Conservation (phyloP, 768 basidiomycete genomes). For the Lactarius indigo region DNA sequence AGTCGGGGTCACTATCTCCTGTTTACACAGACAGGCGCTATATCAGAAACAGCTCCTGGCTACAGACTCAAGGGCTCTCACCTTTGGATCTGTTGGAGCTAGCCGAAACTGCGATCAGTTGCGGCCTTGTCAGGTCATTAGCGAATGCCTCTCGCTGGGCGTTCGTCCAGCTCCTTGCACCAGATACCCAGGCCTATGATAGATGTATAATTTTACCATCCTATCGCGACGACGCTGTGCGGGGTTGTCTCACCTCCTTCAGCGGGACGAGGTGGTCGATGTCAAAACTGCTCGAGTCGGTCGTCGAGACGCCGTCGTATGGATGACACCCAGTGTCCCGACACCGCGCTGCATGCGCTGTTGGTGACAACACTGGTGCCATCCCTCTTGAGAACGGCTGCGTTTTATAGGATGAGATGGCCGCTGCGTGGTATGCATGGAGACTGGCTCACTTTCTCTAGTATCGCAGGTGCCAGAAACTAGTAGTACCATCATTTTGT, state of each 20-base stretch:
- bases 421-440: not conserved
- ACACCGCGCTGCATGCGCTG: constrained; percentile 41
- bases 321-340: constrained; percentile 50
- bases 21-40: not conserved
- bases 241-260: constrained; percentile 39
- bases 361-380: constrained; percentile 39
- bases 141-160: constrained; percentile 50
- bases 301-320: constrained; percentile 47
- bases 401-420: not conserved
- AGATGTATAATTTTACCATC: not conserved
- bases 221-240: not conserved
- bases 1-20: constrained; percentile 50
- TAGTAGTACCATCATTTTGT: constrained; percentile 22
- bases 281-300: constrained; percentile 45
- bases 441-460: constrained; percentile 41
- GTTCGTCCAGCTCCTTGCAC: constrained; percentile 49
- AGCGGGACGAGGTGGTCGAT: constrained; percentile 56
- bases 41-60: not conserved
- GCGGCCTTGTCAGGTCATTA: constrained; percentile 53
- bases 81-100: constrained; percentile 49
- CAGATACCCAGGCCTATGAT: constrained; percentile 53
- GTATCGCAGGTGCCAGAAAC: constrained; percentile 52
- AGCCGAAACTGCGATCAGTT: constrained; percentile 49
- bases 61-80: constrained; percentile 19
- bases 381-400: constrained; percentile 33